Conservation (phyloP, 768 basidiomycete genomes). For the Roridomyces roridus region DNA sequence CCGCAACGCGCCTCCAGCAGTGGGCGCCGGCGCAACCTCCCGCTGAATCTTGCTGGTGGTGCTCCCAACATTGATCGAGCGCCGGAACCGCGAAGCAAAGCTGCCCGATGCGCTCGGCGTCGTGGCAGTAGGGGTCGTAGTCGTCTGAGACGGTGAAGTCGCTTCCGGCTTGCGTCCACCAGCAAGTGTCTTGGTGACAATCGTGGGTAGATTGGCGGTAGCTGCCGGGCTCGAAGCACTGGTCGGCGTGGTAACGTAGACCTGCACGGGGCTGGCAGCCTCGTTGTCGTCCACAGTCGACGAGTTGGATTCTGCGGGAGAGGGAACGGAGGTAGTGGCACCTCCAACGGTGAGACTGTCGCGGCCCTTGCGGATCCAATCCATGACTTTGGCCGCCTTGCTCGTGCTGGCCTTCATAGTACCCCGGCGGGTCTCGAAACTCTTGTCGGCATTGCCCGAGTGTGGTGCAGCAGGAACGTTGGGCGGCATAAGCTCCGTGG, state of each 20-base stretch:
- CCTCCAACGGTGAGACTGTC: constrained; percentile 22
- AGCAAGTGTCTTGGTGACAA: constrained; percentile 27
- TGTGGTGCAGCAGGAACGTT: constrained; percentile 7
- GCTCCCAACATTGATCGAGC: constrained; percentile 53
- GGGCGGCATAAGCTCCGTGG: constrained; percentile 11
- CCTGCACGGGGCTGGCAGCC: constrained; percentile 40
- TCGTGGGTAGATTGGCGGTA: constrained; percentile 21
- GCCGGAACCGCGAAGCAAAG: constrained; percentile 54
- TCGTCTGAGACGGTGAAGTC: constrained; percentile 43
- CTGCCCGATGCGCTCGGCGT: constrained; percentile 50
- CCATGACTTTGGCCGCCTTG: constrained; percentile 96
- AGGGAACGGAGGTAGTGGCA: background rate
- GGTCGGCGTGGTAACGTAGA: constrained; percentile 47
- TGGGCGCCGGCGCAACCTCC: constrained; percentile 30
- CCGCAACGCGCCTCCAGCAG: constrained; percentile 62
- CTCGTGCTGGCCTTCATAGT: constrained; percentile 75
- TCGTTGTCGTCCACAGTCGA: constrained; percentile 22
- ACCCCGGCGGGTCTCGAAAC: constrained; percentile 33
- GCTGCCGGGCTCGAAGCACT: constrained; percentile 14
- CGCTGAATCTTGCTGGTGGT: constrained; percentile 29
- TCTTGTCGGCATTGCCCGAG: constrained; percentile 20
- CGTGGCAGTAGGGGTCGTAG: constrained; percentile 49
- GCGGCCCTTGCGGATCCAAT: constrained; percentile 82
- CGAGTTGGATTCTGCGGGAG: constrained; percentile 13
- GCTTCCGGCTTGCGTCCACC: constrained; percentile 33